These are phyloP conservation scores for Globisporangium emineosum DNA, from an alignment of 352 stramenopile species.

Conservation along the genomic window DNA sequence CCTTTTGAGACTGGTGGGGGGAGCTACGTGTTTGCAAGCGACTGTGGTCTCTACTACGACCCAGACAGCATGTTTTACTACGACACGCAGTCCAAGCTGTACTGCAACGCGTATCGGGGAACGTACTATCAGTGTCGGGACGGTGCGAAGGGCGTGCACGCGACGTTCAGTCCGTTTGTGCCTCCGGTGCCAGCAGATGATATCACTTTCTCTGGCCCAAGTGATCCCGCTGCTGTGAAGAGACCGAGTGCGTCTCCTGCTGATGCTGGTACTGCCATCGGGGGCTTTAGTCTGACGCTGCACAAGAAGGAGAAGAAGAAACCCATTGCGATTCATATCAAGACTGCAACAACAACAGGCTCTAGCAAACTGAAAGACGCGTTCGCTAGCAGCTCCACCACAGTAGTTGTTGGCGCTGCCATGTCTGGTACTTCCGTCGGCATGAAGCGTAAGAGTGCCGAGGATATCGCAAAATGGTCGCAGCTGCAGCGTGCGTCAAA, in stretches of 20 bases:
- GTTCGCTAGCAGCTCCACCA: neutral
- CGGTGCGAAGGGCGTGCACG: slow-evolving; percentile 16
- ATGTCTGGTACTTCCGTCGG: slow-evolving; percentile 21
- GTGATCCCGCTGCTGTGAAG: neutral
- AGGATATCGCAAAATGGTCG: slow-evolving; percentile 84
- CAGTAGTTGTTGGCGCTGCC: slow-evolving; percentile 12
- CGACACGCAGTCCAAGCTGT: slow-evolving; percentile 65
- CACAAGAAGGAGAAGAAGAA: slow-evolving; percentile 74
- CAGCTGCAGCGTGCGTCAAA: slow-evolving; percentile 42
- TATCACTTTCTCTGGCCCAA: slow-evolving; percentile 20
- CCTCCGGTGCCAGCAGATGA: slow-evolving; percentile 54
- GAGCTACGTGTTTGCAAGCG: slow-evolving; percentile 68
- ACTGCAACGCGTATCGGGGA: slow-evolving; percentile 70
- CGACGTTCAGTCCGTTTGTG: slow-evolving; percentile 45
- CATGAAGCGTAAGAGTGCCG: slow-evolving; percentile 70
- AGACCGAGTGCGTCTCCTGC: neutral
- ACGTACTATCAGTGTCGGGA: slow-evolving; percentile 55
- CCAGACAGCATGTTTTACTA: slow-evolving; percentile 86
- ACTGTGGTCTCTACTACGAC: slow-evolving; percentile 77
- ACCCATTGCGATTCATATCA: slow-evolving; percentile 61
- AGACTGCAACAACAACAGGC: slow-evolving; percentile 20
- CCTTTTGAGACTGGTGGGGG: slow-evolving; percentile 78
- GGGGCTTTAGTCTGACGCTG: slow-evolving; percentile 25
- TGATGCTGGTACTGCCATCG: slow-evolving; percentile 10
- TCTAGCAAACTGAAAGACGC: slow-evolving; percentile 10